Evolutionary conservation across 2,329 filamentous ascomycete genomes (phyloP), one percentile per base, ranked within the genome.

Genomic region (Ophiostoma ips): DNA sequence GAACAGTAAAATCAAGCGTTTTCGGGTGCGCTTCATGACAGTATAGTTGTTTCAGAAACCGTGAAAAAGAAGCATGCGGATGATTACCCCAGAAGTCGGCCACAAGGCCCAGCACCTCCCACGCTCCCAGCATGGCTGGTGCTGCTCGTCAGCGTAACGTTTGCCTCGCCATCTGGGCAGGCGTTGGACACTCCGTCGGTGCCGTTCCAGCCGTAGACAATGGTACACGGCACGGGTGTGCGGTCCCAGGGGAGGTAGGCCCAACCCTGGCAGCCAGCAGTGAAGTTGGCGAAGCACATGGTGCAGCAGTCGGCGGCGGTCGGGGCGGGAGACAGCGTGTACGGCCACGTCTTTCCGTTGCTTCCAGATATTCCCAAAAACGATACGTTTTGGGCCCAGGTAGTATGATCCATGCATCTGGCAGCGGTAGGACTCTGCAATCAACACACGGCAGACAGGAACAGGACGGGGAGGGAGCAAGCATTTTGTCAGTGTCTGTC

Each of bases 191-290:
- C 46, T 6, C 41, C 48, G 10, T 16, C 6, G 3, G 53, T 51
- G 5, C 16, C 28, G n/a, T 51, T 53, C 50, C 53, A 54, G 5
- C 52, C 52, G 12, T 52, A 54, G 12, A 55, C 45, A 28, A 54
- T 50, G 11, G 33, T 54, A 33, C 55, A 55, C 2, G 55, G 55
- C 19, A 52, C 53, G 2, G 50, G 52, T 10, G 50, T 53, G 34
- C 51, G 36, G 21, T 55, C 43, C 50, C 52, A 53, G 1, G 55
- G 52, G 8, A 53, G 30, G 30, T 47, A 56, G 15, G 52, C 43
- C 53, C 55, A 56, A 13, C 51, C 47, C 19, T 56, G 52, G 43
- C 53, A 55, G 28, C 53, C 55, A 5, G 11, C 30, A 8, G 41
- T 24, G 16, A 50, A 55, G 15, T 9, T 12, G 16, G 9, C 16